Conservation (phyloP, 2,329 filamentous ascomycete genomes). For the Teratosphaeria nubilosa region DNA sequence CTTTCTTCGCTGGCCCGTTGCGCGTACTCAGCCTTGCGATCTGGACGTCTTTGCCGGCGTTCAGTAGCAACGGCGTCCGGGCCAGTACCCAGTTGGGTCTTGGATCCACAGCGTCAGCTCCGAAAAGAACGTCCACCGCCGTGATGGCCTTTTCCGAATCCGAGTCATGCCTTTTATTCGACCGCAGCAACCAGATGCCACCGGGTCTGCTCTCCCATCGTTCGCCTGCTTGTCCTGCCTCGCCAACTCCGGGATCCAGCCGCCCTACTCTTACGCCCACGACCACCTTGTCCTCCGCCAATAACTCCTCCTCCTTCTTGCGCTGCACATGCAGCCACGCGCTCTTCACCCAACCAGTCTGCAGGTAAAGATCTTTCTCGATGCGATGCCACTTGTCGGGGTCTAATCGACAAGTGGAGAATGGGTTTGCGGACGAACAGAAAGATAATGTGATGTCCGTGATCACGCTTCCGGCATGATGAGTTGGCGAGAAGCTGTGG, state of each 20-base stretch:
- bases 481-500: conserved; percentile 76
- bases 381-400: conserved; percentile 66
- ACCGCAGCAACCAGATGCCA: conserved; percentile 75
- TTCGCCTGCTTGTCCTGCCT: conserved; percentile 47
- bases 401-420: conserved; percentile 49
- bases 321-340: conserved; percentile 75
- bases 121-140: conserved; percentile 76
- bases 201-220: conserved; percentile 68
- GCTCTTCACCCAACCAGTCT: conserved; percentile 60
- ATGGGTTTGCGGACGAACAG: conserved; percentile 61
- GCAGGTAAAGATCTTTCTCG: conserved; percentile 81
- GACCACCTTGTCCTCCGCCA: conserved; percentile 67
- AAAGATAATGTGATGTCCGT: conserved; percentile 72
- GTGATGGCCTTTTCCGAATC: conserved; percentile 69
- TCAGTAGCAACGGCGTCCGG: conserved; percentile 62
- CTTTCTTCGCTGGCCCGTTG: conserved; percentile 55
- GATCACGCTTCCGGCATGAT: conserved; percentile 74
- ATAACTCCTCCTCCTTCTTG: conserved; percentile 70
- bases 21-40: conserved; percentile 70
- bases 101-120: conserved; percentile 83
- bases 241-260: conserved; percentile 53
- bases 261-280: conserved; percentile 68
- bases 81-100: conserved; percentile 74
- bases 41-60: conserved; percentile 50
- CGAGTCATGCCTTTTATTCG: conserved; percentile 59